These are phyloP conservation scores for Teunomyces gatunensis DNA, from an alignment of 805 yeast genomes.

Conservation along the genomic window DNA sequence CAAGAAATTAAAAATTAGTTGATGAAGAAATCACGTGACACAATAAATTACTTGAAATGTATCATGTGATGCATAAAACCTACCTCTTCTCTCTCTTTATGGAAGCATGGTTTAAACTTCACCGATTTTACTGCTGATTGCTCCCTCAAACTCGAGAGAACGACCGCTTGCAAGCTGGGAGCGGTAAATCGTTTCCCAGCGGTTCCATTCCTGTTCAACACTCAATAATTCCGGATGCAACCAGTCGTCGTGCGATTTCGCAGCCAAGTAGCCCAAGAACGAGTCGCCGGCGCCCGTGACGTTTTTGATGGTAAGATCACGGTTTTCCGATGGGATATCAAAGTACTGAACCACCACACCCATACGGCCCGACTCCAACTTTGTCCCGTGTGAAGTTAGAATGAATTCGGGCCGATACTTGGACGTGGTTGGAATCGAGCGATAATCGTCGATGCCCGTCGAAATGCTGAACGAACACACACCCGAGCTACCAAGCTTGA, in stretches of 20 bases:
- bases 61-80: no score
- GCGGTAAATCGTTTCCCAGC: slow-evolving; percentile 35
- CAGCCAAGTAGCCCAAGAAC: slow-evolving; percentile 60
- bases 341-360: slow-evolving; percentile 68
- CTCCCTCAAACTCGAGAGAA: slow-evolving; percentile 16
- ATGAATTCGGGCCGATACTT: slow-evolving; percentile 22
- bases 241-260: slow-evolving; percentile 38
- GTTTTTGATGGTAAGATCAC: slow-evolving; percentile 42
- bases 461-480: slow-evolving; percentile 42
- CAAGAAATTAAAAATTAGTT: no score
- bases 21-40: no score
- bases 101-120: no score
- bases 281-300: slow-evolving; percentile 93
- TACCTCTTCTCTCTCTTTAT: no score
- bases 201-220: slow-evolving; percentile 35
- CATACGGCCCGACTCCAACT: slow-evolving; percentile 15
- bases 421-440: slow-evolving; percentile 33
- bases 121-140: slow-evolving; percentile 26
- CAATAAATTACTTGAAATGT: no score
- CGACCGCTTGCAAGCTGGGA: slow-evolving; percentile 42
- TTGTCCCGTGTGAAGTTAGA: slow-evolving; percentile 19
- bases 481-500: slow-evolving; percentile 70
- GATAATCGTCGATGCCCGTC: slow-evolving; percentile 29
- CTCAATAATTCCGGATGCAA: slow-evolving; percentile 18
- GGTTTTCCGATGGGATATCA: slow-evolving; percentile 37